Conservation (phyloP, 768 basidiomycete species). For the Gelatoporia subvermispora region DNA sequence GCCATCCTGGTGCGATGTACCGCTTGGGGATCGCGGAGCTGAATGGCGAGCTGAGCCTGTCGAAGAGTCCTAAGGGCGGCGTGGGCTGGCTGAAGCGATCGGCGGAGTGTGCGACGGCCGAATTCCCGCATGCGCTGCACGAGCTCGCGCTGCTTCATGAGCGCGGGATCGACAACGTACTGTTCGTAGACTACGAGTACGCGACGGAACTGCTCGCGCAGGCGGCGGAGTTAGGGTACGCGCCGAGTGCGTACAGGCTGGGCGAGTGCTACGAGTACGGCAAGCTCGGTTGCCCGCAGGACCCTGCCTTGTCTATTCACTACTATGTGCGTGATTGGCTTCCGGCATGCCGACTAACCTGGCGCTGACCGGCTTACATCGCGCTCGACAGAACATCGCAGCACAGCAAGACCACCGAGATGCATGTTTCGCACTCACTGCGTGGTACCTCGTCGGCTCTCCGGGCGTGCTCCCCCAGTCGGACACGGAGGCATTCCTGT, state of each 20-base stretch:
- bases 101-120: conserved; percentile 89
- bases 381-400: conserved; percentile 79
- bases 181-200: conserved; percentile 96
- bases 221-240: conserved; percentile 93
- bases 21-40: conserved; percentile 94
- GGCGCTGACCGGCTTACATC: background rate
- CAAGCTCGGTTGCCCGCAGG: conserved; percentile 96
- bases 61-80: conserved; percentile 88
- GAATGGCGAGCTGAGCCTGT: conserved; percentile 87
- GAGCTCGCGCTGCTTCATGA: conserved; percentile 93
- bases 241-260: conserved; percentile 90
- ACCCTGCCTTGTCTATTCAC: conserved; percentile 95
- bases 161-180: conserved; percentile 95
- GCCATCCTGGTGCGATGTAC: conserved; percentile 95
- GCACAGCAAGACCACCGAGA: conserved; percentile 97
- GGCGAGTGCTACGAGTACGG: conserved; percentile 99
- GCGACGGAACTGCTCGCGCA: conserved; percentile 91
- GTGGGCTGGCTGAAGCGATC: conserved; percentile 98
- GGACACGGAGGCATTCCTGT: conserved; percentile 95
- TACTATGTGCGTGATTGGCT: conserved; percentile 78
- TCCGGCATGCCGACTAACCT: too few species aligned
- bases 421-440: conserved; percentile 95
- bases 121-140: conserved; percentile 95
- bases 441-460: conserved; percentile 98
- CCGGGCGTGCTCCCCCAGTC: conserved; percentile 97